These are phyloP conservation scores for Suillus subalutaceus DNA, from an alignment of 768 basidiomycete species.

Conservation along the genomic window DNA sequence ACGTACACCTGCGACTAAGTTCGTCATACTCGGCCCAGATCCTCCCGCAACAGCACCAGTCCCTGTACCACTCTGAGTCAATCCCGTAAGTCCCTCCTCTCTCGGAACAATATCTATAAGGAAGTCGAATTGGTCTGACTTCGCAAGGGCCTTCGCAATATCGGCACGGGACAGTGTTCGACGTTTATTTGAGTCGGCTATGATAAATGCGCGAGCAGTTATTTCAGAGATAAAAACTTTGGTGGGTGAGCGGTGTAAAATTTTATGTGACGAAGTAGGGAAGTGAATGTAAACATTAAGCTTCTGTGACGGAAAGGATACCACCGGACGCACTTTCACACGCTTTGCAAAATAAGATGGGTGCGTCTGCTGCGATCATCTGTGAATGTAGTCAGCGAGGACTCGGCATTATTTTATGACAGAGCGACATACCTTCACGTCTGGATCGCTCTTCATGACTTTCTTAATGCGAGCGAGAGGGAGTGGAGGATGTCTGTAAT, in stretches of 20 bases:
- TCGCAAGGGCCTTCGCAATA: constrained; percentile 89
- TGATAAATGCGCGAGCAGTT: constrained; percentile 92
- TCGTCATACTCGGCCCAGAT: constrained; percentile 16
- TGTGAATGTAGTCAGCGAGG: constrained; percentile 30
- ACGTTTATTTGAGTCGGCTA: constrained; percentile 94
- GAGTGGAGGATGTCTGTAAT: constrained; percentile 85
- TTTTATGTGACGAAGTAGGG: neutral
- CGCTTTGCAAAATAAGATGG: constrained; percentile 95
- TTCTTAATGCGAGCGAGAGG: constrained; percentile 98
- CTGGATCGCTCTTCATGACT: constrained; percentile 98
- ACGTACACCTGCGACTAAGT: constrained; percentile 29
- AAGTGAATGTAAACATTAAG: neutral
- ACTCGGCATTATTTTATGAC: constrained; percentile 11
- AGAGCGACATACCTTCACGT: constrained; percentile 78
- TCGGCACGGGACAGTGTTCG: constrained; percentile 94
- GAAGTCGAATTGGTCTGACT: constrained; percentile 97
- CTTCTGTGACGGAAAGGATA: neutral
- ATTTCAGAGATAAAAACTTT: constrained; percentile 97
- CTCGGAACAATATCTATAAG: constrained; percentile 94
- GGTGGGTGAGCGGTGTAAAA: constrained; percentile 9
- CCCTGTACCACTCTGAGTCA: constrained; percentile 18
- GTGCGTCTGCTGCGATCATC: constrained; percentile 99
- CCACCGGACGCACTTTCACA: constrained; percentile 84
- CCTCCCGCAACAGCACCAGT: neutral
- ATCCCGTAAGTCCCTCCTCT: constrained; percentile 54